Conservation (phyloP, 2,329 filamentous ascomycete genomes). For the Fusarium staphyleae region DNA sequence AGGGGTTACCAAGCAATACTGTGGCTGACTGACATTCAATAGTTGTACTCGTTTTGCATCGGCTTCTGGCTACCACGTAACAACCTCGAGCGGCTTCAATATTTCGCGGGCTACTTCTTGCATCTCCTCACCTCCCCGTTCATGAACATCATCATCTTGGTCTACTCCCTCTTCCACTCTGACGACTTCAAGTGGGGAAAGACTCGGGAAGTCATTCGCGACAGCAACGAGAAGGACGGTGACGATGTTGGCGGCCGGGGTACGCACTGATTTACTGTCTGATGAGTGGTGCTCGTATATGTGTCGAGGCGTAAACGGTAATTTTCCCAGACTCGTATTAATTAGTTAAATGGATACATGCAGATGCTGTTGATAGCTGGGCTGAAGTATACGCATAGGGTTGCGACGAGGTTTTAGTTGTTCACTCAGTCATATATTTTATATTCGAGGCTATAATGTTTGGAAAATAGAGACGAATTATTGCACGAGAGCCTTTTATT, state of each 20-base stretch:
- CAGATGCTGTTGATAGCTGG: not conserved
- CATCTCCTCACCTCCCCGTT: conserved; percentile 51
- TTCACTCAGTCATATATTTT: not conserved
- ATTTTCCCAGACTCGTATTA: not conserved
- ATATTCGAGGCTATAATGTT: not conserved
- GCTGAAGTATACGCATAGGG: conserved; percentile 12
- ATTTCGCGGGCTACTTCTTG: conserved; percentile 49
- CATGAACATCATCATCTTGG: conserved; percentile 52
- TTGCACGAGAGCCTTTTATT: too few relatives aligned
- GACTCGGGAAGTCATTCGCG: conserved; percentile 49
- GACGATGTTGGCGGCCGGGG: conserved; percentile 38
- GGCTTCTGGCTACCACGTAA: conserved; percentile 52
- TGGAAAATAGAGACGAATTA: conserved; percentile 1
- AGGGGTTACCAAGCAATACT: not conserved
- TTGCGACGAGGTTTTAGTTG: too few relatives aligned
- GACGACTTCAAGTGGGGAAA: conserved; percentile 58
- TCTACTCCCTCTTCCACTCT: conserved; percentile 52
- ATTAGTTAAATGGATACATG: not conserved
- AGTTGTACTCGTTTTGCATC: conserved; percentile 53
- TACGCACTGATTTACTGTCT: conserved; percentile 27
- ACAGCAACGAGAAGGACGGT: conserved; percentile 38
- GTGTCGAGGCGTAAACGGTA: not conserved
- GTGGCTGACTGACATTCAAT: conserved; percentile 20
- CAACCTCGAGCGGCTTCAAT: conserved; percentile 48
- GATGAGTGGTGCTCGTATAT: not conserved